Conservation (phyloP, 768 basidiomycete genomes). For the Cystobasidium ongulense region DNA sequence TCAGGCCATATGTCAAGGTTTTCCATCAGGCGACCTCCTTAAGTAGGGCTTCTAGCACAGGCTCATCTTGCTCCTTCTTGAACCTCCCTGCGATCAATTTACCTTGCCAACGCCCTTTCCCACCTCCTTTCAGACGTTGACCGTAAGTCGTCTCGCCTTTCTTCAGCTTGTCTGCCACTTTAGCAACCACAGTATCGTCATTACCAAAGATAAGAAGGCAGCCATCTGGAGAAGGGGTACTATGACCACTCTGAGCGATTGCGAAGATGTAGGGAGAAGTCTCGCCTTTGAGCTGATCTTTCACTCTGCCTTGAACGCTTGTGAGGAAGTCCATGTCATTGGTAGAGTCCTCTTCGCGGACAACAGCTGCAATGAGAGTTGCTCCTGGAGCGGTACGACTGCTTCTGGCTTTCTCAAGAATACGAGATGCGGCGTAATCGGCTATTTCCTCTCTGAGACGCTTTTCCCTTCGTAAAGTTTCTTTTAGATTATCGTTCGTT, state of each 20-base stretch:
- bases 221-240: conserved; percentile 51
- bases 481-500: conserved; percentile 60
- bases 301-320: conserved; percentile 31
- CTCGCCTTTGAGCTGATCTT: not conserved
- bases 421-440: conserved; percentile 42
- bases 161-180: conserved; percentile 55
- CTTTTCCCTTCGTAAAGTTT: conserved; percentile 56
- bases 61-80: conserved; percentile 46
- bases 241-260: conserved; percentile 38
- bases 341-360: conserved; percentile 40
- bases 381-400: not conserved
- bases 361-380: not conserved
- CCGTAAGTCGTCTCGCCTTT: conserved; percentile 33
- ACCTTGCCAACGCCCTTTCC: conserved; percentile 67
- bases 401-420: conserved; percentile 21
- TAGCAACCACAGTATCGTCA: conserved; percentile 56
- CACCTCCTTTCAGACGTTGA: conserved; percentile 64
- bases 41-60: not conserved
- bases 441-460: conserved; percentile 56
- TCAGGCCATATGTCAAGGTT: not conserved
- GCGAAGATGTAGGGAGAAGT: conserved; percentile 34
- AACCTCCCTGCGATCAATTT: conserved; percentile 64
- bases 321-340: conserved; percentile 39
- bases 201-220: conserved; percentile 55
- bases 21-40: not conserved